These are phyloP conservation scores for Canavalia gladiata DNA, from an alignment of 306 rosid species.

Conservation along the genomic window DNA sequence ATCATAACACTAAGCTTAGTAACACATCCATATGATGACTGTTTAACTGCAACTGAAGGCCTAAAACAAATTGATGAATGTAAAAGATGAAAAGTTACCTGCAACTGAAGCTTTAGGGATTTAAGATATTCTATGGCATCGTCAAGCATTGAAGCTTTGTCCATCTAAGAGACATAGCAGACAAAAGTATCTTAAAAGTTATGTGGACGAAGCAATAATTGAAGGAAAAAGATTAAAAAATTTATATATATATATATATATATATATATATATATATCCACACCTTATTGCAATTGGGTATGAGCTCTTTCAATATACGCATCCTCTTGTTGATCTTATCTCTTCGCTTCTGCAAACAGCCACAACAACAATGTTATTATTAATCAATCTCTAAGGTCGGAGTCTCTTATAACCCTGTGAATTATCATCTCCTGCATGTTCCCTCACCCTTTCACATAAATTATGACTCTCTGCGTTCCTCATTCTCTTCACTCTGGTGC, in stretches of 20 bases:
- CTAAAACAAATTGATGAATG: not conserved
- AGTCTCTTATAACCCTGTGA: not conserved
- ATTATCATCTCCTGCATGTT: not conserved
- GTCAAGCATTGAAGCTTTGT: constrained; percentile 67
- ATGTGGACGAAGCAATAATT: not conserved
- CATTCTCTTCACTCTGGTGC: constrained; percentile 48
- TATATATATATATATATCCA: not conserved
- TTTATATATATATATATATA: not conserved
- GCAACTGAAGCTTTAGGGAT: constrained; percentile 63
- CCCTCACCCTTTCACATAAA: constrained; percentile 58
- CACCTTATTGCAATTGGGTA: constrained; percentile 65
- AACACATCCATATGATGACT: not conserved
- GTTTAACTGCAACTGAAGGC: not conserved
- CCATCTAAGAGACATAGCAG: constrained; percentile 47
- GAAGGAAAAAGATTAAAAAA: not conserved
- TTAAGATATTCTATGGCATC: constrained; percentile 69
- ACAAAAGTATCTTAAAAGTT: not conserved
- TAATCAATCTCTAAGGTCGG: not conserved
- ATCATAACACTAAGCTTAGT: not conserved
- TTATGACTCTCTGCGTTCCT: constrained; percentile 51
- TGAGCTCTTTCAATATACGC: constrained; percentile 56
- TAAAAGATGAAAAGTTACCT: constrained; percentile 50
- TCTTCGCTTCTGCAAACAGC: constrained; percentile 60
- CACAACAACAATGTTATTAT: not conserved
- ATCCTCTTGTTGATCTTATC: constrained; percentile 59